phyloP scores from a whole-genome alignment of 1,139 yeast genomes.

The Kodamaea sp. region DNA sequence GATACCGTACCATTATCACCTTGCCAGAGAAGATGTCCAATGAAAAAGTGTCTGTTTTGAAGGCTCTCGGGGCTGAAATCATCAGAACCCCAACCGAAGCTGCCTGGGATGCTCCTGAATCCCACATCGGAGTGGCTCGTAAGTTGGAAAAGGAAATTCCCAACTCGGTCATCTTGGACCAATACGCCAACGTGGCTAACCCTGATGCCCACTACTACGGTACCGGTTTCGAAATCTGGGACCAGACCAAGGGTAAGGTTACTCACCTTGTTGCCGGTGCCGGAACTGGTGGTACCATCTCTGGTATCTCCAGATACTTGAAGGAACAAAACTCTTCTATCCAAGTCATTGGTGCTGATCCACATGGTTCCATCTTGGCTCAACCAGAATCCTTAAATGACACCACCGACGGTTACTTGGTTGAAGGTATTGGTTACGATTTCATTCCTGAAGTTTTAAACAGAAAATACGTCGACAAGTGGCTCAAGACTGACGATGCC shows the following conservation, averaged over 20 bases:
- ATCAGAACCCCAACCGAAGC: conserved; percentile 93
- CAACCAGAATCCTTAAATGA: conserved; percentile 74
- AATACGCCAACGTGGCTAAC: conserved; percentile 76
- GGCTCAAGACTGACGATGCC: conserved; percentile 87
- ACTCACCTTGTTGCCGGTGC: conserved; percentile 87
- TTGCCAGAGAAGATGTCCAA: conserved; percentile 92
- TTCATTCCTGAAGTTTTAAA: conserved; percentile 81
- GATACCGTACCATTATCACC: conserved; percentile 85
- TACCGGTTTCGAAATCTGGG: conserved; percentile 86
- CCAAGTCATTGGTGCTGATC: conserved; percentile 79
- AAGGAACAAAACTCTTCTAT: conserved; percentile 69
- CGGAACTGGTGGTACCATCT: conserved; percentile 84
- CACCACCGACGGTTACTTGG: conserved; percentile 64
- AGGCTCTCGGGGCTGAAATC: conserved; percentile 89
- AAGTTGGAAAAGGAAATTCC: conserved; percentile 83
- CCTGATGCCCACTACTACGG: conserved; percentile 85
- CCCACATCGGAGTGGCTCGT: conserved; percentile 87
- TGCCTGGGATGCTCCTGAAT: conserved; percentile 91
- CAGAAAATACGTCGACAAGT: conserved; percentile 65
- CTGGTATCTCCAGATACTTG: conserved; percentile 76
- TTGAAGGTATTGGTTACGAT: conserved; percentile 92
- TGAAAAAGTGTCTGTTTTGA: conserved; percentile 84
- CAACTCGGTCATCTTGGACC: conserved; percentile 82
- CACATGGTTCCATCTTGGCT: conserved; percentile 84
- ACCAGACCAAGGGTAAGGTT: conserved; percentile 72